Evolutionary conservation across 805 yeast species (phyloP).

Genomic region (Saccharomycopsis lassenensis): DNA sequence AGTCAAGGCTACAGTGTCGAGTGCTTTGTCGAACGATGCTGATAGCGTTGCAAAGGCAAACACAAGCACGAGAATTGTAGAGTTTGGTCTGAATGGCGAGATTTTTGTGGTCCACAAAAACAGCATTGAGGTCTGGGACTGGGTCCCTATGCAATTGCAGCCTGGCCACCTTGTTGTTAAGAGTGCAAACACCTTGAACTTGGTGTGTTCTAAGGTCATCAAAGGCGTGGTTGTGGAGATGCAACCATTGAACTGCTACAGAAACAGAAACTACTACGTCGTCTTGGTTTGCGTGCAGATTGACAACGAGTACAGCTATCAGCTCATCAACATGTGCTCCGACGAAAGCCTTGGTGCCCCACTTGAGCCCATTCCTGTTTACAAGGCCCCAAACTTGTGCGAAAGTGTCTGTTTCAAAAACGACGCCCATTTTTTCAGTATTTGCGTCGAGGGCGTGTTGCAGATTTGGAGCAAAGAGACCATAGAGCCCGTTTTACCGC

Average conservation of each 20-base stretch:
- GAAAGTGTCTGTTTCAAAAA: no score
- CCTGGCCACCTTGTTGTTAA: not conserved
- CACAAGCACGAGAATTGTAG: slow-evolving; percentile 17
- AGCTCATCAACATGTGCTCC: slow-evolving; percentile 16
- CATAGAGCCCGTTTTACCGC: slow-evolving; percentile 1
- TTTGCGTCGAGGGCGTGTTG: slow-evolving; percentile 24
- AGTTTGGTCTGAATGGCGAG: slow-evolving; percentile 31
- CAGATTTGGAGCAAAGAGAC: slow-evolving; percentile 20
- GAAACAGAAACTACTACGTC: slow-evolving; percentile 20
- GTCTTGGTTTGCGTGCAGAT: slow-evolving; percentile 16
- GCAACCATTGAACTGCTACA: slow-evolving; percentile 22
- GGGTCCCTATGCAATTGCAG: slow-evolving; percentile 23
- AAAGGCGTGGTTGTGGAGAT: slow-evolving; percentile 17
- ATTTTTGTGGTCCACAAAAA: slow-evolving; percentile 23
- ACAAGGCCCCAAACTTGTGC: no score
- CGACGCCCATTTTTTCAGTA: slow-evolving; percentile 20
- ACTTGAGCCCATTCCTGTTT: no score
- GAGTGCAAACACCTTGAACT: no score
- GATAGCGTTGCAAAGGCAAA: not conserved
- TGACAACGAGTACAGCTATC: slow-evolving; percentile 12
- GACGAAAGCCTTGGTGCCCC: slow-evolving; percentile 24
- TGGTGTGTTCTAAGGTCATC: no score
- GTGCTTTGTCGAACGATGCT: slow-evolving; percentile 10
- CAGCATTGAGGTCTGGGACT: slow-evolving; percentile 31
- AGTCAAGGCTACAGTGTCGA: slow-evolving; percentile 17